Evolutionary conservation across 1,139 yeast species (phyloP).

Genomic region (Kodamaea anthophila): DNA sequence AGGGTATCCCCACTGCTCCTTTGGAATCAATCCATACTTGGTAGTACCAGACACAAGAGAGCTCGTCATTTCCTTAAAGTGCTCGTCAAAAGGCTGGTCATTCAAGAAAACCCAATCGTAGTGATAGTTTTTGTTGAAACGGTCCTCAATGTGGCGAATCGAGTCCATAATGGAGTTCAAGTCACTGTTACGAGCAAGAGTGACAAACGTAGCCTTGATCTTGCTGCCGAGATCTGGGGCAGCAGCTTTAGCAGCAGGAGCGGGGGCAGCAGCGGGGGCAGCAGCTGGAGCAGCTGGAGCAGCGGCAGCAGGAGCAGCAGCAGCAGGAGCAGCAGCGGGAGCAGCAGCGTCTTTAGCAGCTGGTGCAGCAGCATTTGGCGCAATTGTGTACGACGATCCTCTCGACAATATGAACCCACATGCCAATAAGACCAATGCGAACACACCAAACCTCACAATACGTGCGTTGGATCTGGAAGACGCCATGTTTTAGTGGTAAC

Average conservation of each 20-base stretch:
- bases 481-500: slow-evolving; percentile 15
- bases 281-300: slow-evolving; percentile 2
- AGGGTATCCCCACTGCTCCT: slow-evolving; percentile 49
- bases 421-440: slow-evolving; percentile 50
- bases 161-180: slow-evolving; percentile 31
- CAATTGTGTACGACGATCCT: slow-evolving; percentile 44
- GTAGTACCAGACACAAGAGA: slow-evolving; percentile 35
- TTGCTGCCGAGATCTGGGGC: slow-evolving; percentile 15
- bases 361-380: slow-evolving; percentile 8
- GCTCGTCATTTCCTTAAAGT: slow-evolving; percentile 30
- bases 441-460: slow-evolving; percentile 52
- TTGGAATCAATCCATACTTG: slow-evolving; percentile 39
- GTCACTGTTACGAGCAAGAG: slow-evolving; percentile 40
- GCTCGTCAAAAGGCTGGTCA: slow-evolving; percentile 36
- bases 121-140: slow-evolving; percentile 36
- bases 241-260: slow-evolving; percentile 8
- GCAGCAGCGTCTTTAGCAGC: slow-evolving; percentile 2
- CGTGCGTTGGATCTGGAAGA: slow-evolving; percentile 57
- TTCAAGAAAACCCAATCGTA: slow-evolving; percentile 46
- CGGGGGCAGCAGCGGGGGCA: slow-evolving; percentile 10
- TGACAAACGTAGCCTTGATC: slow-evolving; percentile 41
- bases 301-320: slow-evolving; percentile 6
- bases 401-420: slow-evolving; percentile 58
- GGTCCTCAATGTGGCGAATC: slow-evolving; percentile 41
- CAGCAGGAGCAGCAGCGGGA: slow-evolving; percentile 5